Evolutionary conservation across 176 grass and related monocot genomes (phyloP), one percentile per base, ranked within the genome.

Genomic region (Hordeum marinum): DNA sequence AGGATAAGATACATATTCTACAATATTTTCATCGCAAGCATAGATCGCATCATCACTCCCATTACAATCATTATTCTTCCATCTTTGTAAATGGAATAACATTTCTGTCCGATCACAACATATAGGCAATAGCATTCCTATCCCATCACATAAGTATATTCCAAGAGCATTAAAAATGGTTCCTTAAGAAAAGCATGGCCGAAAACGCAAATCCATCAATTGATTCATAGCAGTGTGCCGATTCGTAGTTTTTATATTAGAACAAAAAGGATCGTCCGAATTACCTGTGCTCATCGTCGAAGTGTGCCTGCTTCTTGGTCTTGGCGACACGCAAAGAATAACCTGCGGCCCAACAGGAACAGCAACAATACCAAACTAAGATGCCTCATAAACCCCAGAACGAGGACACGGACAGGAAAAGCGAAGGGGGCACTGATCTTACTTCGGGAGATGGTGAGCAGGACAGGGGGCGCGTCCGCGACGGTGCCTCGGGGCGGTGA

Each of bases 291-390:
- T 91, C 96, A 62, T 99, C 96, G 55, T 91, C 91, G 50, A 94
- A 99, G 45, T 79, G 84, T 4, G 84, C 45, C 71, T 76, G 89
- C 86, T 96, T 96, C 84, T 94, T 96, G 71, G 72, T 85, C 81
- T 92, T 99, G 23, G 79, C 88, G 75, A 99, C 94, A 64, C 96
- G 94, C 68, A 96, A 79, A 72, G 96, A 96, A 92, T 96, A 96
- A 90, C 82, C 96, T 96, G 87, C 71, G 87, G 72, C 35, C 52
- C 43, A 87, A 83, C 68, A 84, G 32, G 58, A 90, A 45, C 36
- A 72, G 20, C 50, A 57, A 57, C 72, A 45, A 71, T 24, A 14
- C 23, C 48, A 48, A 34, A 62, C 63, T 62, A 50, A 54, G n/a
- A 71, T 17, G 46, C 54, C 50, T 66, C 63, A 29, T 8, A 58